Conservation (phyloP, 257 asterid species). For the Capsicum chinense region DNA sequence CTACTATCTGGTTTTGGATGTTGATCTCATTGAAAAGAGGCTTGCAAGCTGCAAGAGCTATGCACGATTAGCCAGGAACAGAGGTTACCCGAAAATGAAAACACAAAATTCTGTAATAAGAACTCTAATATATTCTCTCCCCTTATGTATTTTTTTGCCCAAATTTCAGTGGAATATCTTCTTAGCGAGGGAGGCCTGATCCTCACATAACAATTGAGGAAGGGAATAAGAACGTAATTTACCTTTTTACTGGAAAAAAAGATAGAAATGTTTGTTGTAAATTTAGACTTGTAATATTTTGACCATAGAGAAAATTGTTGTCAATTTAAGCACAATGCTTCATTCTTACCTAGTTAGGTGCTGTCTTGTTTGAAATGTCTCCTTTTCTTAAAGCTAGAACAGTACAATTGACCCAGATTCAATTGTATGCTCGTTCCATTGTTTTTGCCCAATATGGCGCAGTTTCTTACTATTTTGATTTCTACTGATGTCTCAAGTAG, state of each 20-base stretch:
- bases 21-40: conserved; percentile 26
- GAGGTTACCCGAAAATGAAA: conserved; percentile 16
- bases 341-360: neutral
- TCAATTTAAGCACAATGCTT: neutral
- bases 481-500: neutral
- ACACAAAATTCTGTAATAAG: conserved; percentile 6
- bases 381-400: conserved; percentile 12
- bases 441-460: conserved; percentile 13
- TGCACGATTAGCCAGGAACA: neutral
- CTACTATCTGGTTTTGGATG: conserved; percentile 22
- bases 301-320: conserved; percentile 15
- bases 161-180: neutral
- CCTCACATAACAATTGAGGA: neutral
- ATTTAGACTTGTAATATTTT: neutral
- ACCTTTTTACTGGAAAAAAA: neutral
- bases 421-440: neutral
- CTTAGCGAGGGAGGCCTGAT: conserved; percentile 22
- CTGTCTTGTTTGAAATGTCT: conserved; percentile 7
- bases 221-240: neutral
- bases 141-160: neutral
- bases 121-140: neutral
- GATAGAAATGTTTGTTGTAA: neutral
- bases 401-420: neutral
- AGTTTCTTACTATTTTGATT: neutral
- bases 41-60: conserved; percentile 21